These are phyloP conservation scores for Alternaria brassicicola DNA, from an alignment of 2,329 filamentous ascomycete species.

Conservation along the genomic window DNA sequence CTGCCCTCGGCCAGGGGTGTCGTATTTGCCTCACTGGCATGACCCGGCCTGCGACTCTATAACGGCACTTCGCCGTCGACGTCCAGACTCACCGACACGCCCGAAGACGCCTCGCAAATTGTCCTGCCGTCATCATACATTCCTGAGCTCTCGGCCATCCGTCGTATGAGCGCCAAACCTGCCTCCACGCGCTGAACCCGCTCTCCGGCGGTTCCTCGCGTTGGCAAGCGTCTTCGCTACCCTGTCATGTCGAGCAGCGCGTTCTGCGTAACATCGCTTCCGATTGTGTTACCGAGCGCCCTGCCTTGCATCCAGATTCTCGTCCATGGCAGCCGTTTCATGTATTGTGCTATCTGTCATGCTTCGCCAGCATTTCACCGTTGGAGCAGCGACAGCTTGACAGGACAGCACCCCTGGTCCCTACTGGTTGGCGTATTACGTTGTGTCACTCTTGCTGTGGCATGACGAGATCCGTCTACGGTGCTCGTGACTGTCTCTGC, in stretches of 20 bases:
- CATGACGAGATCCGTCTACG: conserved; percentile 15
- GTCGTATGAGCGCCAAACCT: conserved; percentile 20
- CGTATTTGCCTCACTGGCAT: conserved; percentile 33
- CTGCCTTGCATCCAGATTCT: conserved; percentile 38
- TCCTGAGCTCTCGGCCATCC: background rate
- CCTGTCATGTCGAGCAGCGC: conserved; percentile 28
- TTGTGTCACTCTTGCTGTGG: conserved; percentile 21
- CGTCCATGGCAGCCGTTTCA: conserved; percentile 27
- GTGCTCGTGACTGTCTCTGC: conserved; percentile 19
- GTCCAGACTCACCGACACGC: conserved; percentile 40
- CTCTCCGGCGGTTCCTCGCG: conserved; percentile 37
- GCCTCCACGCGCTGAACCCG: conserved; percentile 29
- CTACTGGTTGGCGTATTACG: conserved; percentile 8
- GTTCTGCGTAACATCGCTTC: conserved; percentile 35
- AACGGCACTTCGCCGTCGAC: conserved; percentile 23
- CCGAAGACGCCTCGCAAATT: conserved; percentile 21
- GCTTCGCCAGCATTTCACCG: conserved; percentile 25
- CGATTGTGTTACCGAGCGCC: conserved; percentile 29
- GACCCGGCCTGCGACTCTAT: conserved; percentile 21
- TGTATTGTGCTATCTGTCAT: conserved; percentile 21
- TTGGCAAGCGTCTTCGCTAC: conserved; percentile 23
- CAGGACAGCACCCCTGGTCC: conserved; percentile 14
- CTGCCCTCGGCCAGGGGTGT: conserved; percentile 21
- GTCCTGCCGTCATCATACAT: conserved; percentile 23
- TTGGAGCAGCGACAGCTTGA: conserved; percentile 22